These are phyloP conservation scores for Biscogniauxia sp. DNA, from an alignment of 2,329 filamentous ascomycete species.

Conservation along the genomic window DNA sequence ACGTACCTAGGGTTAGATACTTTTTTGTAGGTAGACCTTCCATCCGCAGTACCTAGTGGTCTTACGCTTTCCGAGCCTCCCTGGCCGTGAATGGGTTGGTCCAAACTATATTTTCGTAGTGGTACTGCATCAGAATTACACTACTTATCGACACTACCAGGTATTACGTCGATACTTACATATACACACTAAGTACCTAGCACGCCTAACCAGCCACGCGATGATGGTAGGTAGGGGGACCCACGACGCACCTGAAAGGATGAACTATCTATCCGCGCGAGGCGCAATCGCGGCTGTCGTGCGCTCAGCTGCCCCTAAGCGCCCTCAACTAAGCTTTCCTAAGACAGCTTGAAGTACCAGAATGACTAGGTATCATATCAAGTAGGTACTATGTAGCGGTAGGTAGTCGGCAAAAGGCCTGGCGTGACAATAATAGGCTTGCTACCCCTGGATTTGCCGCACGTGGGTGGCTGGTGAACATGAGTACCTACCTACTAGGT, in stretches of 20 bases:
- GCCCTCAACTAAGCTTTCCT: not conserved
- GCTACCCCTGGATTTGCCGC: not conserved
- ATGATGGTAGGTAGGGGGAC: not conserved
- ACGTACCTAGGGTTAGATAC: too few relatives aligned
- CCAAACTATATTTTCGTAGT: not conserved
- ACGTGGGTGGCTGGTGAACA: not conserved
- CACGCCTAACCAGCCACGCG: not conserved
- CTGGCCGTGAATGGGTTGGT: not conserved
- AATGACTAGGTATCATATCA: too few relatives aligned
- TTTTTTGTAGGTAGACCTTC: too few relatives aligned
- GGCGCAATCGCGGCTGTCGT: not conserved
- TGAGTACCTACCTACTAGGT: too few relatives aligned
- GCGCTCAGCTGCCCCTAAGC: not conserved
- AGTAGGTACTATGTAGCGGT: not conserved
- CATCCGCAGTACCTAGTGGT: too few relatives aligned
- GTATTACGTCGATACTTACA: too few relatives aligned
- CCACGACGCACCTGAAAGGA: not conserved
- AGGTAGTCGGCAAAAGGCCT: not conserved
- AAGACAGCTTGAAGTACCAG: too few relatives aligned
- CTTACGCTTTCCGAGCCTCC: not conserved
- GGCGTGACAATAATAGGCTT: not conserved
- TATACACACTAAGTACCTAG: too few relatives aligned
- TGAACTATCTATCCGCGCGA: not conserved
- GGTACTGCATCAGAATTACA: not conserved
- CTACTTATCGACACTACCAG: not conserved